These are phyloP conservation scores for Bipolaris oryzae DNA, from an alignment of 2,329 filamentous ascomycete genomes.

Conservation along the genomic window DNA sequence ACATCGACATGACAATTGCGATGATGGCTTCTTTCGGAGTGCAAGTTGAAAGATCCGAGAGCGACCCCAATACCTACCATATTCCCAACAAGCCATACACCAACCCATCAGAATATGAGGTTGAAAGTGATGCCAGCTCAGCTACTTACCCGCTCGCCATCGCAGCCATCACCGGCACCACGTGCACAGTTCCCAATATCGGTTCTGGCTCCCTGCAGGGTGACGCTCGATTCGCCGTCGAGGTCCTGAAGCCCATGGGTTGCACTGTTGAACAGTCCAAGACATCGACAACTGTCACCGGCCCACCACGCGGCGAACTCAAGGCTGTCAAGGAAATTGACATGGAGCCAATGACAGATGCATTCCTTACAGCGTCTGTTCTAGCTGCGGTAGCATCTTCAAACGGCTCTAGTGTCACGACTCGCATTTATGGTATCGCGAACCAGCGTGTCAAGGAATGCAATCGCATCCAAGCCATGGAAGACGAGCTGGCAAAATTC, in stretches of 20 bases:
- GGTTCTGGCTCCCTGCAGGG: conserved; percentile 90
- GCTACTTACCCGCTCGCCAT: conserved; percentile 95
- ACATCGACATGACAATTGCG: conserved; percentile 97
- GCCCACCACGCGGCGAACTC: conserved; percentile 75
- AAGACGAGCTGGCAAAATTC: conserved; percentile 91
- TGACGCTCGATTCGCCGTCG: conserved; percentile 90
- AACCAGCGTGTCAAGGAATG: conserved; percentile 99
- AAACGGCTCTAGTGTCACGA: conserved; percentile 65
- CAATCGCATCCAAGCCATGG: conserved; percentile 95
- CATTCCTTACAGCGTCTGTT: conserved; percentile 93
- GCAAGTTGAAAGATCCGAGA: conserved; percentile 73
- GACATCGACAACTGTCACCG: conserved; percentile 88
- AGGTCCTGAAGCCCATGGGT: conserved; percentile 91
- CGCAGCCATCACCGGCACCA: conserved; percentile 93
- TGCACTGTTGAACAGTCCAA: conserved; percentile 85
- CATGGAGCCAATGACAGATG: conserved; percentile 99
- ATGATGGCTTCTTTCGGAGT: conserved; percentile 98
- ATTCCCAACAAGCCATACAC: conserved; percentile 84
- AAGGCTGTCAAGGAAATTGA: conserved; percentile 82
- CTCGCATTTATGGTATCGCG: conserved; percentile 89
- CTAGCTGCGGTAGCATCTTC: conserved; percentile 87
- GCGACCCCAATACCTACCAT: conserved; percentile 88
- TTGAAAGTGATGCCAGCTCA: conserved; percentile 97
- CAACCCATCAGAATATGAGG: conserved; percentile 83
- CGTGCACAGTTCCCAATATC: conserved; percentile 95